Evolutionary conservation across 768 basidiomycete genomes (phyloP).

Genomic region (Phylloporus sp.): DNA sequence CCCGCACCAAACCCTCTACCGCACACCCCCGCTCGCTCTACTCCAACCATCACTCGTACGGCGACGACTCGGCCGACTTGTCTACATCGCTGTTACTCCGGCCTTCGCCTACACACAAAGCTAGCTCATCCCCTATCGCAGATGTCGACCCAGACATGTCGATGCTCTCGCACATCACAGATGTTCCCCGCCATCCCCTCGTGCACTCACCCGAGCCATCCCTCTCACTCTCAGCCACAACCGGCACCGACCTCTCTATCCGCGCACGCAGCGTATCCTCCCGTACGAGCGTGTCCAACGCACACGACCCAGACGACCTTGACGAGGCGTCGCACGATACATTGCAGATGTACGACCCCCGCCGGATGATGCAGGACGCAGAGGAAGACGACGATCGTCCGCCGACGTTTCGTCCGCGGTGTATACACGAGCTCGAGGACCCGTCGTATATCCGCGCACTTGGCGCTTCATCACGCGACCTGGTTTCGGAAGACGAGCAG

Average conservation of each 20-base stretch:
- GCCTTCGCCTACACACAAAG: conserved; percentile 14
- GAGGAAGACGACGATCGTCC: conserved; percentile 26
- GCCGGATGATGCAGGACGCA: conserved; percentile 30
- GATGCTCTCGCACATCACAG: conserved; percentile 23
- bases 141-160: conserved; percentile 7
- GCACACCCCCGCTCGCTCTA: conserved; percentile 15
- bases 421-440: conserved; percentile 54
- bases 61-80: conserved; percentile 19
- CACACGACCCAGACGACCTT: conserved; percentile 4
- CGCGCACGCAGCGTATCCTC: conserved; percentile 24
- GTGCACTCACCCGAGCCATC: conserved; percentile 31
- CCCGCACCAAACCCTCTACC: conserved; percentile 5
- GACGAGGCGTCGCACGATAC: conserved; percentile 17
- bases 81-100: conserved; percentile 24
- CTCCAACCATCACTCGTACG: conserved; percentile 17
- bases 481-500: conserved; percentile 1
- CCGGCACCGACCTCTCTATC: conserved; percentile 32
- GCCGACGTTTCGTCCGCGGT: conserved; percentile 33
- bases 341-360: conserved; percentile 12
- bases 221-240: conserved; percentile 34
- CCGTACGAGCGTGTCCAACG: conserved; percentile 19
- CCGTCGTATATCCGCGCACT: conserved; percentile 26
- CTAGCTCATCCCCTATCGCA: background rate
- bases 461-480: background rate
- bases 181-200: conserved; percentile 30